These are phyloP conservation scores for Aspergillus sp. DNA, from an alignment of 2,329 filamentous ascomycete species.

Conservation along the genomic window DNA sequence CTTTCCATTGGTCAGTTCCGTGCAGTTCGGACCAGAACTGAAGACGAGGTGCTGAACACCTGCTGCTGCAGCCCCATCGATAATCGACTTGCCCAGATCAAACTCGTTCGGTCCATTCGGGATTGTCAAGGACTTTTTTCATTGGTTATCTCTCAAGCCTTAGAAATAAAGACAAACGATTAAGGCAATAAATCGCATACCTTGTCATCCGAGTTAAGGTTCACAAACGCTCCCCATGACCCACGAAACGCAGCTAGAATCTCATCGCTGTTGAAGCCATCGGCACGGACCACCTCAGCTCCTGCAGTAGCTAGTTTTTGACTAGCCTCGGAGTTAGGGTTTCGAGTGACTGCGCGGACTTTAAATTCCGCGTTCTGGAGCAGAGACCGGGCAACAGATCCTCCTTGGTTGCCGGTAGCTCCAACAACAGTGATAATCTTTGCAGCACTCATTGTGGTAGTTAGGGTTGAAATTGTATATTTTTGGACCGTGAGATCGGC, in stretches of 20 bases:
- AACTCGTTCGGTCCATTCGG: constrained; percentile 23
- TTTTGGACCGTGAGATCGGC: too few relatives aligned
- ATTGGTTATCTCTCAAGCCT: not conserved
- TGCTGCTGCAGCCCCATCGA: constrained; percentile 28
- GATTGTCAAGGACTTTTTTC: not conserved
- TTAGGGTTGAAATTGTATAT: too few relatives aligned
- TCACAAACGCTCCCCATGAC: constrained; percentile 17
- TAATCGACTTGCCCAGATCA: constrained; percentile 30
- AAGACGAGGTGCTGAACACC: constrained; percentile 33
- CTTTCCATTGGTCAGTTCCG: constrained; percentile 27
- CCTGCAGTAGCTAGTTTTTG: constrained; percentile 15
- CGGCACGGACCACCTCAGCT: constrained; percentile 18
- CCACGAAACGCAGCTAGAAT: constrained; percentile 17
- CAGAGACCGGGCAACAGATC: constrained; percentile 21
- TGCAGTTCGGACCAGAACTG: constrained; percentile 28
- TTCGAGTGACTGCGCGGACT: constrained; percentile 22
- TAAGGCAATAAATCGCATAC: constrained; percentile 2
- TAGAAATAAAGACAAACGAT: not conserved
- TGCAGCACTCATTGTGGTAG: not conserved
- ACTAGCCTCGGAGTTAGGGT: constrained; percentile 14
- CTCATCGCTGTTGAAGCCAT: constrained; percentile 12
- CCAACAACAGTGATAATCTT: constrained; percentile 11
- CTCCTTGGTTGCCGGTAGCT: constrained; percentile 19
- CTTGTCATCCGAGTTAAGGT: constrained; percentile 19
- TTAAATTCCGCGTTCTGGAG: constrained; percentile 17